Conservation (phyloP, 2,329 filamentous ascomycete genomes). For the Fusarium lateritium region DNA sequence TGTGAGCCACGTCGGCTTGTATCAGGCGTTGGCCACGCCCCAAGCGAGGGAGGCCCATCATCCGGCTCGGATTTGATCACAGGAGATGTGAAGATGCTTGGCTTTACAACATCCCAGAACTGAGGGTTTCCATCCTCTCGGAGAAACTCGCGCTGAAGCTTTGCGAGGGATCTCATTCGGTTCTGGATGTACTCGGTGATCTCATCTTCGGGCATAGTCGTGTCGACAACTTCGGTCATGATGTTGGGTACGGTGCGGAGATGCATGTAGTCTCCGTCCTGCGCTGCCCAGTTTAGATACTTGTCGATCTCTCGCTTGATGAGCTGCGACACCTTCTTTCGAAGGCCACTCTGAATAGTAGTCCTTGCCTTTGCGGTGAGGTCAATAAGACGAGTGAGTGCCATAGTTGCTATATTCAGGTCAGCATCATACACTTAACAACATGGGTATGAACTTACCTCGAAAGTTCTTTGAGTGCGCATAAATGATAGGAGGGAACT, state of each 20-base stretch:
- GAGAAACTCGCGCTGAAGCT: constrained; percentile 56
- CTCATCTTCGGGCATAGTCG: constrained; percentile 44
- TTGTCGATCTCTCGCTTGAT: constrained; percentile 55
- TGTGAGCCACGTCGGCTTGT: constrained; percentile 9
- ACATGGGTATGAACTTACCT: constrained; percentile 47
- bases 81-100: constrained; percentile 39
- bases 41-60: constrained; percentile 19
- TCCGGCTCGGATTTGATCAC: constrained; percentile 41
- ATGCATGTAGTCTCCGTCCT: constrained; percentile 57
- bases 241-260: constrained; percentile 58
- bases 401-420: constrained; percentile 54
- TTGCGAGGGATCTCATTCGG: constrained; percentile 55
- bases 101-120: constrained; percentile 53
- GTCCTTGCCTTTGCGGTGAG: constrained; percentile 56
- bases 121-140: constrained; percentile 45
- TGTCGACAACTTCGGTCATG: constrained; percentile 56
- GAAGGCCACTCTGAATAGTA: constrained; percentile 54
- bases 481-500: constrained; percentile 56
- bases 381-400: constrained; percentile 58
- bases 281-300: constrained; percentile 59
- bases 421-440: constrained; percentile 23
- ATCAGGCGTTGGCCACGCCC: constrained; percentile 17
- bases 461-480: constrained; percentile 56
- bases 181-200: constrained; percentile 56
- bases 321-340: constrained; percentile 50